These are phyloP conservation scores for Trametes cubensis DNA, from an alignment of 768 basidiomycete genomes.

Conservation along the genomic window DNA sequence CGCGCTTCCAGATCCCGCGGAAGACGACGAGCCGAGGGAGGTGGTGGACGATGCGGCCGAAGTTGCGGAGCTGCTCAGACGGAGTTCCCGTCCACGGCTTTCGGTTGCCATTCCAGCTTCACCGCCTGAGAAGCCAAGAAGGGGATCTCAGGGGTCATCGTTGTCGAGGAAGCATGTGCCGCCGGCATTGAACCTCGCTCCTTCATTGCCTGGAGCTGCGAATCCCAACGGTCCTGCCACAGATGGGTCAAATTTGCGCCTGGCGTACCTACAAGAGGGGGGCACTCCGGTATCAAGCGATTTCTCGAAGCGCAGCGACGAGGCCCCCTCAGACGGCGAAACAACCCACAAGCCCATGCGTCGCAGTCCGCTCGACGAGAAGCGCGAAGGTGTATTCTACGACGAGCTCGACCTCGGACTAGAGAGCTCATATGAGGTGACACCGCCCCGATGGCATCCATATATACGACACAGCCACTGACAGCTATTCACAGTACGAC, in stretches of 20 bases:
- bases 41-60: constrained; percentile 47
- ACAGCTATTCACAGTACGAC: constrained; percentile 53
- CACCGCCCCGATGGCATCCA: constrained; percentile 26
- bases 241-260: constrained; percentile 37
- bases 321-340: constrained; percentile 21
- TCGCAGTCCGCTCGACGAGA: constrained; percentile 44
- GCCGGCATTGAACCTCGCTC: constrained; percentile 51
- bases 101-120: constrained; percentile 45
- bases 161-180: constrained; percentile 50
- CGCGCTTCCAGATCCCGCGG: constrained; percentile 26
- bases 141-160: constrained; percentile 24
- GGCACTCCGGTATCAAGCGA: constrained; percentile 23
- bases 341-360: constrained; percentile 25
- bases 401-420: constrained; percentile 50
- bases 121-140: constrained; percentile 33
- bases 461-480: constrained; percentile 20
- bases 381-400: constrained; percentile 49
- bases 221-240: constrained; percentile 40
- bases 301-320: constrained; percentile 2
- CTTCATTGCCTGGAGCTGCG: constrained; percentile 29
- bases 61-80: constrained; percentile 30
- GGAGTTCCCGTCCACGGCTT: constrained; percentile 34
- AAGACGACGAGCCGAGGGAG: constrained; percentile 35
- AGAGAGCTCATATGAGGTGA: constrained; percentile 44
- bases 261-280: constrained; percentile 51